Base-by-base conservation (phyloP, 345 rosid species). In the Aquilaria sinensis region DNA sequence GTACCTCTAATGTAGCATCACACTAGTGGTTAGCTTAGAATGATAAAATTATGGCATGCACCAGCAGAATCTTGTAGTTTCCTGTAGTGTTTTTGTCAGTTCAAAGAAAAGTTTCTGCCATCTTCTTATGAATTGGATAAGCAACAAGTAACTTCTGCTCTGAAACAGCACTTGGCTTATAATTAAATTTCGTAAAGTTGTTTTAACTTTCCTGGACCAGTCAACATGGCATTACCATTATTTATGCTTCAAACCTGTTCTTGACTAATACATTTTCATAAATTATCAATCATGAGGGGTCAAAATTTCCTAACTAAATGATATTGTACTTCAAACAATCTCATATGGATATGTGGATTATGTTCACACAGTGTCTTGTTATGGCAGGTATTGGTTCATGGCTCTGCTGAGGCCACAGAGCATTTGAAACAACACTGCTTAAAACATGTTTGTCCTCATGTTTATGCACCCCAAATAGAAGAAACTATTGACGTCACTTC, bases 371-470 rank as follows among this genome's bases (percentile, higher is more conserved):
- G 43, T 13, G 10, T 6, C 54, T 1, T 12, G 8, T 60, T 31
- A 12, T 51, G 70, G 69, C 66, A 88, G 99, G 99, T 94, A 80
- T 76, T 94, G 91, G 89, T 94, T 69, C 99, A 89, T 32, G 99
- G 95, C 72, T 88, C 88, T 70, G 97, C 97, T 3, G 97, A 94
- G 80, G 92, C 97, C 37, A 94, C 97, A 1, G 99, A 90, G 72
- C 99, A 90, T 83, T 72, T 94, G 83, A 94, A 83, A 81, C 95
- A 94, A 70, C 96, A 88, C 65, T 88, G 97, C 81, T 65, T 83
- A 75, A 90, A 88, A 79, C 81, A 72, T 51, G 85, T 86, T 41
- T 88, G 95, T 58, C 90, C 97, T 55, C 89, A 90, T 48, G 97
- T 94, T 72, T 94, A 85, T 66, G 89, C 96, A 66, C 97, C 99